Evolutionary conservation across 148 eudicot genomes (phyloP).

Genomic region (Fagopyrum tataricum): DNA sequence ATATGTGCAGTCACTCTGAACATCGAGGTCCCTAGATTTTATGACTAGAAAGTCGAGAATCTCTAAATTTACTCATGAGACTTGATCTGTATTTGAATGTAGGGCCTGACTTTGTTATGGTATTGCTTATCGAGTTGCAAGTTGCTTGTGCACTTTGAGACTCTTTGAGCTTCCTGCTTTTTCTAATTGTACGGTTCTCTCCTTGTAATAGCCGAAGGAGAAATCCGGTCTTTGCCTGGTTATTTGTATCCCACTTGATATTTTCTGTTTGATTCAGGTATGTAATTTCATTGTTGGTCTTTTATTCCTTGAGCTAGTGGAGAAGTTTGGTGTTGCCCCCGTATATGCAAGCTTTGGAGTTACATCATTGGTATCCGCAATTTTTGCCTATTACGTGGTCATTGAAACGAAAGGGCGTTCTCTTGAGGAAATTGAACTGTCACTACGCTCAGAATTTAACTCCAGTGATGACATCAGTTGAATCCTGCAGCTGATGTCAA

Average conservation of each 20-base stretch:
- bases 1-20: background rate
- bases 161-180: background rate
- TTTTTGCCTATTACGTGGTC: conserved; percentile 41
- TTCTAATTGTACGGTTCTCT: background rate
- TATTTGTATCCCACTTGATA: background rate
- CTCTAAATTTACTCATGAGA: background rate
- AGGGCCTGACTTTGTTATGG: background rate
- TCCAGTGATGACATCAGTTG: conserved; percentile 23
- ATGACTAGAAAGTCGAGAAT: background rate
- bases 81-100: background rate
- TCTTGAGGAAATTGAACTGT: conserved; percentile 76
- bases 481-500: conserved; percentile 1
- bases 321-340: conserved; percentile 56
- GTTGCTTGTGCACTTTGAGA: background rate
- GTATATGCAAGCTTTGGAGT: conserved; percentile 58
- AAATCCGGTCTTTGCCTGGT: background rate
- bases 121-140: background rate
- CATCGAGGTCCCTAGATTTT: background rate
- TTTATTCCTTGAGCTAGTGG: conserved; percentile 63
- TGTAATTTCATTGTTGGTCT: conserved; percentile 79
- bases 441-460: conserved; percentile 34
- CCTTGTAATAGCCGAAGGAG: background rate
- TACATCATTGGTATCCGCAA: conserved; percentile 54
- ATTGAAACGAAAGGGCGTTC: conserved; percentile 85
- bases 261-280: conserved; percentile 32